Conservation (phyloP, 2,329 filamentous ascomycete species). For the Stachybotrys chartarum region DNA sequence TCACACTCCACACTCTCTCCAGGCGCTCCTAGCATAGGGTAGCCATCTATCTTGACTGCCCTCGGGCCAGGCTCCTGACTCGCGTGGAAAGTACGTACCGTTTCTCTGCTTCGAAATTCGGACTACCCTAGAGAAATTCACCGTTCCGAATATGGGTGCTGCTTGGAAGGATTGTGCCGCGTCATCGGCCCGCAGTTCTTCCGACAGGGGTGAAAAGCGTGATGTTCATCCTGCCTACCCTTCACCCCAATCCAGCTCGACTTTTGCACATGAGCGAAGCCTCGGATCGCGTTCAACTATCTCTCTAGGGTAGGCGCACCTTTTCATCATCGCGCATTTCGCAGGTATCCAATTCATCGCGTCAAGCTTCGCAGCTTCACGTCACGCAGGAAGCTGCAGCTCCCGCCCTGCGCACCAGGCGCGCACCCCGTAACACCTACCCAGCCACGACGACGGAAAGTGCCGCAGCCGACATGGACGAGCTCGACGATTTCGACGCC, state of each 20-base stretch:
- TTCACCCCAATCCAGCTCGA: neutral
- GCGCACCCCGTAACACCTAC: neutral
- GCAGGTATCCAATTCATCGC: neutral
- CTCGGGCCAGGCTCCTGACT: too few species aligned
- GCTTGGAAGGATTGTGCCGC: too few species aligned
- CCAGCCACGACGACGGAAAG: neutral
- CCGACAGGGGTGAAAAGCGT: neutral
- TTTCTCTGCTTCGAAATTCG: too few species aligned
- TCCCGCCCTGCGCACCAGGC: neutral
- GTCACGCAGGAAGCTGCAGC: neutral
- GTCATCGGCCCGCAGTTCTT: neutral
- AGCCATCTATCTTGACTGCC: too few species aligned
- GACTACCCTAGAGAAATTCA: too few species aligned
- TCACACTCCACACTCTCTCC: too few species aligned
- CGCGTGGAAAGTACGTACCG: too few species aligned
- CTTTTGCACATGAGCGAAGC: neutral
- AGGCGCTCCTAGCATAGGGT: too few species aligned
- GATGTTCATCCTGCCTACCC: neutral
- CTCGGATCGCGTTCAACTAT: neutral
- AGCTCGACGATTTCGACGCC: conserved; percentile 16
- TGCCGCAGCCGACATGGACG: conserved; percentile 11
- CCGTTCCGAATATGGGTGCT: too few species aligned
- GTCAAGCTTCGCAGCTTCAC: neutral
- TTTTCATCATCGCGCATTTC: neutral
- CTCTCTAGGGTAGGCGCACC: neutral